phyloP scores from a whole-genome alignment of 2,329 filamentous ascomycete genomes.

The Alternaria hordeiaustralica region DNA sequence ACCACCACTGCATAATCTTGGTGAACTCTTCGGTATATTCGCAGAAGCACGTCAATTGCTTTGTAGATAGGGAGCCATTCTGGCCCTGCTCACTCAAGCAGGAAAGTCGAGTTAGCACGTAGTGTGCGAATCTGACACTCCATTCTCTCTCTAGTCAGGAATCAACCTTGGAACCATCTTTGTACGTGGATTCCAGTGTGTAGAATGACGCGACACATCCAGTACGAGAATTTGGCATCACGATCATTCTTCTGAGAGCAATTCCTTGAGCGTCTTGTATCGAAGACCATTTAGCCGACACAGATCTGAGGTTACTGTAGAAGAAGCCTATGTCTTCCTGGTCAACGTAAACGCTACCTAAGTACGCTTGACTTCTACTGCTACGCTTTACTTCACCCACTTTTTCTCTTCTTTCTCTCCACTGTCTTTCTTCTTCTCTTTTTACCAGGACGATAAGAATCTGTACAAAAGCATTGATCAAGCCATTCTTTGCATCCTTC shows the following conservation, averaged over 20 bases:
- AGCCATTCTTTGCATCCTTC: slow-evolving; percentile 20
- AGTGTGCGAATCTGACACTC: too few relatives aligned
- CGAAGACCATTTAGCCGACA: background rate
- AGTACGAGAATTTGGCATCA: too few relatives aligned
- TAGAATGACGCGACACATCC: too few relatives aligned
- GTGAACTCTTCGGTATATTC: background rate
- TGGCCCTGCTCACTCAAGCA: background rate
- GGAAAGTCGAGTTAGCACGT: too few relatives aligned
- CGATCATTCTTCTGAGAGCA: too few relatives aligned
- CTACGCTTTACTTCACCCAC: background rate
- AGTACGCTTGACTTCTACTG: background rate
- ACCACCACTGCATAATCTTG: background rate
- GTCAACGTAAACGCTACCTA: background rate
- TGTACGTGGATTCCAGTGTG: background rate
- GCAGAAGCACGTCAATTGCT: background rate
- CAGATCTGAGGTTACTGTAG: background rate
- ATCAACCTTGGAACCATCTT: background rate
- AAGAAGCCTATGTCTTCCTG: background rate
- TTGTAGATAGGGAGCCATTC: background rate
- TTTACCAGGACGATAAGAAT: background rate
- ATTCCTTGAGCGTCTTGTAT: too few relatives aligned
- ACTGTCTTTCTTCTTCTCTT: background rate
- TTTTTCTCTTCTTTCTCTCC: background rate
- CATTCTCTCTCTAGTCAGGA: background rate
- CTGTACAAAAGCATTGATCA: background rate